Conservation (phyloP, 306 rosid genomes). For the Comarum palustre region DNA sequence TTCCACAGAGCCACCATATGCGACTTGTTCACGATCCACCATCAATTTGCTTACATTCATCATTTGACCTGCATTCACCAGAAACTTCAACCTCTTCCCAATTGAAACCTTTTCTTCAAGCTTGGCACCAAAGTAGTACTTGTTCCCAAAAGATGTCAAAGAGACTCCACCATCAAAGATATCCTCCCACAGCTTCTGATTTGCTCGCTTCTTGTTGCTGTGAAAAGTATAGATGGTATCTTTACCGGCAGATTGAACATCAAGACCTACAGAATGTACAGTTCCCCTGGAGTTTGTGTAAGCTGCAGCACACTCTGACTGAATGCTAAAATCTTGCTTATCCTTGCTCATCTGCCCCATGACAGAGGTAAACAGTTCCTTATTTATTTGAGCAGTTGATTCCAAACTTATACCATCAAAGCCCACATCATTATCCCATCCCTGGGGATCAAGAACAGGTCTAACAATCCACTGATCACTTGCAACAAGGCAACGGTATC, state of each 20-base stretch:
- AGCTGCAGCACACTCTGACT: conserved; percentile 77
- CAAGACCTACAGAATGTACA: conserved; percentile 61
- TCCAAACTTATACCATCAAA: conserved; percentile 89
- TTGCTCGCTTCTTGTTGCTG: conserved; percentile 48
- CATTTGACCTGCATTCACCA: conserved; percentile 60
- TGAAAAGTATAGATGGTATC: conserved; percentile 64
- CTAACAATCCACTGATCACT: conserved; percentile 75
- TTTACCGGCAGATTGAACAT: conserved; percentile 75
- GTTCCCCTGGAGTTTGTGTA: conserved; percentile 59
- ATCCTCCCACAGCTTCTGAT: conserved; percentile 55
- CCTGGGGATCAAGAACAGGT: conserved; percentile 93
- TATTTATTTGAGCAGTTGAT: conserved; percentile 53
- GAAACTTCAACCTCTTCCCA: conserved; percentile 78
- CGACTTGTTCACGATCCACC: conserved; percentile 68
- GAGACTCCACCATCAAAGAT: conserved; percentile 75
- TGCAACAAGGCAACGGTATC: conserved; percentile 71
- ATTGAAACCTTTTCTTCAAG: conserved; percentile 72
- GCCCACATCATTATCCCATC: conserved; percentile 94
- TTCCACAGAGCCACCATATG: conserved; percentile 78
- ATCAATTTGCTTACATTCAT: conserved; percentile 54
- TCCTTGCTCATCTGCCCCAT: conserved; percentile 80
- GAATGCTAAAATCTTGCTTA: conserved; percentile 71
- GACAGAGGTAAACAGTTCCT: conserved; percentile 49
- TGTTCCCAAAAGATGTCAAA: conserved; percentile 66
- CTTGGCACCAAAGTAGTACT: conserved; percentile 72